Evolutionary conservation across 768 basidiomycete species (phyloP), one percentile per base, ranked within the genome.

Genomic region (Filobasidium wieringae): DNA sequence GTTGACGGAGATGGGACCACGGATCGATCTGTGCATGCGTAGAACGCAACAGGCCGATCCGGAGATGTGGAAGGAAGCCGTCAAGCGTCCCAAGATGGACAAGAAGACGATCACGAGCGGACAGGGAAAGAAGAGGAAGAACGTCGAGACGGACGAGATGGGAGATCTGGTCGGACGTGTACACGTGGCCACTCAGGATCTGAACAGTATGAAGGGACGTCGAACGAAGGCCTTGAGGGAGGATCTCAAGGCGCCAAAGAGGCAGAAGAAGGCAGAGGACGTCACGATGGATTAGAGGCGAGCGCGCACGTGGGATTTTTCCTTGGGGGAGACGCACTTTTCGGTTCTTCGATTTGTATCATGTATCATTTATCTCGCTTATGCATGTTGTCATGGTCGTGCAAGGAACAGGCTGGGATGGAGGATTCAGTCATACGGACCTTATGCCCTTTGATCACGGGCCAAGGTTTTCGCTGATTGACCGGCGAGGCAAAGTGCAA

Each of bases 131-230:
- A 88, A 87, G 79, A 81, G 79, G 75, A 92, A 90, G 82, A 99
- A 99, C 70, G 70, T 89, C 74, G 89, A 70, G 77, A 87, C 90
- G 66, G 93, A 99, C 77, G 89, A 88, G 74, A 95, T 97, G 93
- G 95, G 95, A 57, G 88, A 99, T 71, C 73, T 91, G 75, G 81
- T 93, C 66, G 95, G 92, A 41, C 79, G 83, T 58, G 81, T 99
- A 29, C 92, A 97, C 74, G 75, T 97, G 56, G 87, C 77, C 58
- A 88, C 82, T 73, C 93, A 99, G 77, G 88, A 97, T 75, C 72
- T 99, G 66, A 75, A 74, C 63, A 86, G 80, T 76, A 67, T 97
- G 74, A 90, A 95, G 79, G 84, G 84, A 58, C 80, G 90, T 69
- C 95, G 95, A 79, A 93, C 97, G 88, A 97, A 95, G 77, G 93